These are phyloP conservation scores for Ceratobasidium sp. DNA, from an alignment of 1,284 basidiomycete species.

Conservation along the genomic window DNA sequence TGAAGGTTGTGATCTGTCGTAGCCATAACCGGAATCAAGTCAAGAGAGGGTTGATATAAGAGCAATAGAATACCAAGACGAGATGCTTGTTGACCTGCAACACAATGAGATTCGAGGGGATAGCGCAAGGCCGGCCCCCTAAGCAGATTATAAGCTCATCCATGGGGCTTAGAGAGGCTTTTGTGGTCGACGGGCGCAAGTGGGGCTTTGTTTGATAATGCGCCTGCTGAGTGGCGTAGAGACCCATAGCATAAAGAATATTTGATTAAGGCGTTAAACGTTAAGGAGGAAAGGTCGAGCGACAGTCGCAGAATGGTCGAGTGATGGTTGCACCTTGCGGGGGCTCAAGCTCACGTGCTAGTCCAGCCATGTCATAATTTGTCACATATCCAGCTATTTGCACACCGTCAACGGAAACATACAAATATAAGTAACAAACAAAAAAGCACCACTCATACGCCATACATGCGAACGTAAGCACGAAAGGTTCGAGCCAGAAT, in stretches of 20 bases:
- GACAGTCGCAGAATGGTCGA: not conserved
- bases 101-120: not conserved
- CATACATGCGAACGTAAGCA: not conserved
- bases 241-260: not conserved
- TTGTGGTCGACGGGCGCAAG: not conserved
- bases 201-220: not conserved
- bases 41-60: not conserved
- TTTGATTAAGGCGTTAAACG: not conserved
- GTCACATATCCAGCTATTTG: too few species aligned
- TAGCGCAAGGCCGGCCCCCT: not conserved
- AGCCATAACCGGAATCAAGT: too few species aligned
- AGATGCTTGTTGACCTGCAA: not conserved
- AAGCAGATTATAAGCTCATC: not conserved
- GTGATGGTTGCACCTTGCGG: not conserved
- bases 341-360: not conserved
- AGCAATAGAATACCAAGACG: not conserved
- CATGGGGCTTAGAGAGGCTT: not conserved
- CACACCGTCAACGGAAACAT: slow-evolving; percentile 2
- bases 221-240: not conserved
- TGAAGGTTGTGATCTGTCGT: too few species aligned
- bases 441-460: too few species aligned
- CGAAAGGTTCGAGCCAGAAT: not conserved
- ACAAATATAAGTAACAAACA: not conserved
- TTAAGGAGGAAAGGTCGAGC: too few species aligned
- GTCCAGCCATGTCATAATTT: not conserved